phyloP scores from a whole-genome alignment of 2,329 filamentous ascomycete species.

The Ophiobolus disseminans region DNA sequence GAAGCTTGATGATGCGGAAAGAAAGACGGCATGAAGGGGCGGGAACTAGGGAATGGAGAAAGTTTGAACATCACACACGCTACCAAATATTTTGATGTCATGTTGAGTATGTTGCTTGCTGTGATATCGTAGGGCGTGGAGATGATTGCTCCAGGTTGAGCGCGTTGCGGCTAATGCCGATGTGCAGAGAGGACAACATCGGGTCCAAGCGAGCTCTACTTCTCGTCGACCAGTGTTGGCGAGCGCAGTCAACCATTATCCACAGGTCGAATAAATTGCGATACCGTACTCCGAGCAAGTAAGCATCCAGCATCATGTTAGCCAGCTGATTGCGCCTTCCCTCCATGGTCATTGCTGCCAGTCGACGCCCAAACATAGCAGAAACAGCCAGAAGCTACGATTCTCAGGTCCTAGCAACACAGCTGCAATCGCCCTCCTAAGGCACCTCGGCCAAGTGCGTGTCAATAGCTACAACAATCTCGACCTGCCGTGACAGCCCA shows the following conservation, averaged over 20 bases:
- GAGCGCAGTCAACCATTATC: slow-evolving; percentile 12
- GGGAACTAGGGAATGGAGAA: slow-evolving; percentile 20
- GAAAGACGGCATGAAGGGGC: slow-evolving; percentile 15
- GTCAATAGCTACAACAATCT: too few relatives aligned
- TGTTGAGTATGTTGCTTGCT: neutral
- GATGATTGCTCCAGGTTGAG: slow-evolving; percentile 31
- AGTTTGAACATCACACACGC: slow-evolving; percentile 11
- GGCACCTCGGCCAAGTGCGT: too few relatives aligned
- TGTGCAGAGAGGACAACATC: slow-evolving; percentile 26
- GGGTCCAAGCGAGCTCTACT: slow-evolving; percentile 4
- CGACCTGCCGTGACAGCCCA: too few relatives aligned
- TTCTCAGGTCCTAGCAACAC: neutral
- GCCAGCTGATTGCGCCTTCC: slow-evolving; percentile 23
- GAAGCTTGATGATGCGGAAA: slow-evolving; percentile 19
- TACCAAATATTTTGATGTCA: neutral
- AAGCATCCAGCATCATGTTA: slow-evolving; percentile 12
- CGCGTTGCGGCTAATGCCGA: slow-evolving; percentile 14
- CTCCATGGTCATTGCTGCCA: slow-evolving; percentile 26
- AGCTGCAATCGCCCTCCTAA: neutral
- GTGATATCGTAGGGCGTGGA: slow-evolving; percentile 14
- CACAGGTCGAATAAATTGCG: too few relatives aligned
- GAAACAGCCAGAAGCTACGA: too few relatives aligned
- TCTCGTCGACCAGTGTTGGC: slow-evolving; percentile 23
- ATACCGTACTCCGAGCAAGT: too few relatives aligned
- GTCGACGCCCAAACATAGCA: neutral